These are phyloP conservation scores for Rostrohypoxylon terebratum DNA, from an alignment of 495 filamentous ascomycete genomes.

Conservation along the genomic window DNA sequence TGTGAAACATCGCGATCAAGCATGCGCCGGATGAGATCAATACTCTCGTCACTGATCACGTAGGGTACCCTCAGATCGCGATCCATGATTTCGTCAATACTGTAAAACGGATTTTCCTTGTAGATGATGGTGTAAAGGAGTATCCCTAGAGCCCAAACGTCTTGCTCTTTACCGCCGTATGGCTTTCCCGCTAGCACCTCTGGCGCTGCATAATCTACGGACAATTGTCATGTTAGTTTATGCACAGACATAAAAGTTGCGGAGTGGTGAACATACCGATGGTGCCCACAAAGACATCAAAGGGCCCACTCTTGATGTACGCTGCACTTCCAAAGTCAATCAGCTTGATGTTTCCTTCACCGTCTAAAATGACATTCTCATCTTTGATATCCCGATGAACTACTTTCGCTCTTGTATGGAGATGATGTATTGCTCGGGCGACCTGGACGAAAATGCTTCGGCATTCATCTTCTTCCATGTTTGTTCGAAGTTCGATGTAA, in stretches of 20 bases:
- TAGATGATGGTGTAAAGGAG: conserved; percentile 98
- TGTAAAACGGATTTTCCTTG: conserved; percentile 99
- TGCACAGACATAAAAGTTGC: background rate
- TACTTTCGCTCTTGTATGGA: conserved; percentile 90
- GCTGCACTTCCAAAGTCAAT: conserved; percentile 98
- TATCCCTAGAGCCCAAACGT: conserved; percentile 98
- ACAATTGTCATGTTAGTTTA: conserved; percentile 20
- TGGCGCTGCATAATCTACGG: conserved; percentile 92
- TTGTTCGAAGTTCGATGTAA: conserved; percentile 95
- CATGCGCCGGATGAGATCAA: conserved; percentile 90
- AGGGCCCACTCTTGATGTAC: conserved; percentile 97
- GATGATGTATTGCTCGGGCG: conserved; percentile 85
- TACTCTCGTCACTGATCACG: conserved; percentile 88
- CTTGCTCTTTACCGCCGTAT: conserved; percentile 96
- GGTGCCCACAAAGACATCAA: conserved; percentile 98
- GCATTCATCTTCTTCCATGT: conserved; percentile 95
- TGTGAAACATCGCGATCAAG: conserved; percentile 87
- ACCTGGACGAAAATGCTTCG: conserved; percentile 96
- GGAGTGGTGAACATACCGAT: conserved; percentile 75
- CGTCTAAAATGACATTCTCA: conserved; percentile 95
- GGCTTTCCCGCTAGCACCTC: conserved; percentile 95
- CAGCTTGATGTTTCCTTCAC: conserved; percentile 94
- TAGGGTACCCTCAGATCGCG: conserved; percentile 93
- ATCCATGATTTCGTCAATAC: conserved; percentile 98
- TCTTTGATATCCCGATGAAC: conserved; percentile 99